Evolutionary conservation across 306 rosid species (phyloP).

Genomic region (Hippophae rhamnoides): DNA sequence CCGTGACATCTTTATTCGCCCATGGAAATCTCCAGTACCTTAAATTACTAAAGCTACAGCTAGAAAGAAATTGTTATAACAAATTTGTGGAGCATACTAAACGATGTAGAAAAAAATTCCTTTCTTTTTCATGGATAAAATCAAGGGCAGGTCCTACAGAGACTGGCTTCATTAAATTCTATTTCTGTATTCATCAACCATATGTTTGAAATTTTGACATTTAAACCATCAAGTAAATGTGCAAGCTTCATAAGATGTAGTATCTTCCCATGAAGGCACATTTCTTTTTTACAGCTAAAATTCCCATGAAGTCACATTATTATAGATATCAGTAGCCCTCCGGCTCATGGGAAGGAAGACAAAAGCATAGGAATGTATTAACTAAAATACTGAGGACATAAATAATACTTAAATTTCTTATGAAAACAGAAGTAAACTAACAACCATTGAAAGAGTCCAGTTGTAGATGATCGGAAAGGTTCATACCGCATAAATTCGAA

Average conservation of each 20-base stretch:
- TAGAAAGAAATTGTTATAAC: neutral
- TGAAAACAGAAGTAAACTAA: neutral
- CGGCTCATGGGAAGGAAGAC: neutral
- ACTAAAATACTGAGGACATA: neutral
- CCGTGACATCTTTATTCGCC: slow-evolving; percentile 3
- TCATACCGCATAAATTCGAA: slow-evolving; percentile 78
- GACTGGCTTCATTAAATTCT: too few species aligned
- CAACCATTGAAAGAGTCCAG: neutral
- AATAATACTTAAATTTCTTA: neutral
- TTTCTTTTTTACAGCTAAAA: neutral
- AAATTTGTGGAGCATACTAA: neutral
- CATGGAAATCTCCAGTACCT: neutral
- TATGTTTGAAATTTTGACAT: too few species aligned
- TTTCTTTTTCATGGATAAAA: neutral
- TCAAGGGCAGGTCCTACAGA: neutral
- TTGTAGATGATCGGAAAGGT: slow-evolving; percentile 12
- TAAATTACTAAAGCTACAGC: neutral
- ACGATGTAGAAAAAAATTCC: neutral
- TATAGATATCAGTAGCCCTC: neutral
- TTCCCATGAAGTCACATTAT: neutral
- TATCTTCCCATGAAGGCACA: neutral
- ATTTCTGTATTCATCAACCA: too few species aligned
- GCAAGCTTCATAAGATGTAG: too few species aligned
- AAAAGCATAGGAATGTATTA: slow-evolving; percentile 3
- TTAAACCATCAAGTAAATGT: too few species aligned